These are phyloP conservation scores for Daldinia concentrica DNA, from an alignment of 495 filamentous ascomycete species.

Conservation along the genomic window DNA sequence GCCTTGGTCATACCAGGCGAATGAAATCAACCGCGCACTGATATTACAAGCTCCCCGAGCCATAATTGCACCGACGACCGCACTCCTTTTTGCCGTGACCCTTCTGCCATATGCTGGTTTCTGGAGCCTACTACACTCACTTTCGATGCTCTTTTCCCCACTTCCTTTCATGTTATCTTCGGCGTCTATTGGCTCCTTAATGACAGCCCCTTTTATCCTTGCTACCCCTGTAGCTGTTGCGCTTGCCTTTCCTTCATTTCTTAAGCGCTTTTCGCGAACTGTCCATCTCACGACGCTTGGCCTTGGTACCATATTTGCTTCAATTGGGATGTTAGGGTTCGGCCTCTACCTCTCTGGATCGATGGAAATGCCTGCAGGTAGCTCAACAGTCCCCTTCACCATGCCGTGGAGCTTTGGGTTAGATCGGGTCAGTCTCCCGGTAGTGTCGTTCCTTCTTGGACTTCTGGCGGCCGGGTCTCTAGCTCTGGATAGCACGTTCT, in stretches of 20 bases:
- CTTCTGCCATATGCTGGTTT: constrained; percentile 53
- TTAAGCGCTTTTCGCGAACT: constrained; percentile 42
- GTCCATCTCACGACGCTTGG: constrained; percentile 46
- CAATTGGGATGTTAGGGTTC: constrained; percentile 53
- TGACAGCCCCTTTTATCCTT: constrained; percentile 54
- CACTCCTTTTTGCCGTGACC: constrained; percentile 54
- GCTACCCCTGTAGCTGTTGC: constrained; percentile 42
- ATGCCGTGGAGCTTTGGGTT: constrained; percentile 42
- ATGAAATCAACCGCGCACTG: constrained; percentile 33
- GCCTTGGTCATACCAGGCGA: constrained; percentile 48
- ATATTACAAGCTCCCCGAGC: constrained; percentile 56
- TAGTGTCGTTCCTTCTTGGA: constrained; percentile 52
- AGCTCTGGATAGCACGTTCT: constrained; percentile 46
- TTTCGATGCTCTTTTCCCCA: constrained; percentile 58
- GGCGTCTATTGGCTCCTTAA: constrained; percentile 52
- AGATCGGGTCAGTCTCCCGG: constrained; percentile 49
- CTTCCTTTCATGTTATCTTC: constrained; percentile 55
- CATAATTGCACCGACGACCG: constrained; percentile 55
- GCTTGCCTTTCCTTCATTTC: constrained; percentile 40
- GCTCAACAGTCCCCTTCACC: constrained; percentile 22
- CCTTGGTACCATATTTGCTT: constrained; percentile 48
- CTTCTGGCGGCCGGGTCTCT: constrained; percentile 51
- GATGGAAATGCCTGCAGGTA: constrained; percentile 44
- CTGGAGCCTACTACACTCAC: constrained; percentile 53
- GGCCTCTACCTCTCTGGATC: constrained; percentile 51